Conservation (phyloP, 2,329 filamentous ascomycete genomes). For the Penicillium sp. region DNA sequence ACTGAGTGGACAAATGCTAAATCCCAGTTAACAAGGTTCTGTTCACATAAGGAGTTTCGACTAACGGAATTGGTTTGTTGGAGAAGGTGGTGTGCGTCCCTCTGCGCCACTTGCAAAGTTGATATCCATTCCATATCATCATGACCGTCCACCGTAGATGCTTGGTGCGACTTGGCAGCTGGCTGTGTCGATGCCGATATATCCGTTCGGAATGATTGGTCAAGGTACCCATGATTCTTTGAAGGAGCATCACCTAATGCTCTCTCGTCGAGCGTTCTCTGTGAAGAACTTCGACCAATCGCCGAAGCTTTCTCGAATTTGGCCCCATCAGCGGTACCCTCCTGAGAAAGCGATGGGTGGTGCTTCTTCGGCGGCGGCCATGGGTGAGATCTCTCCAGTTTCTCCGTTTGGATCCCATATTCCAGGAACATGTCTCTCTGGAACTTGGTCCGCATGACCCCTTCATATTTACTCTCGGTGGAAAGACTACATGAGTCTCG, state of each 20-base stretch:
- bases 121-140: constrained; percentile 21
- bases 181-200: background rate
- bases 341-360: background rate
- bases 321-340: background rate
- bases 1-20: constrained; percentile 46
- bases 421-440: constrained; percentile 24
- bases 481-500: constrained; percentile 5
- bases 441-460: constrained; percentile 19
- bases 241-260: background rate
- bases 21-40: background rate
- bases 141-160: background rate
- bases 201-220: background rate
- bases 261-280: constrained; percentile 5
- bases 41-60: background rate
- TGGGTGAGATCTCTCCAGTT: background rate
- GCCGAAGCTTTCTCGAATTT: background rate
- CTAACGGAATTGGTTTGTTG: constrained; percentile 33
- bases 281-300: constrained; percentile 1
- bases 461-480: constrained; percentile 1
- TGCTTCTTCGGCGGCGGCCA: background rate
- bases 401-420: constrained; percentile 19
- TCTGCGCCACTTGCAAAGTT: constrained; percentile 20
- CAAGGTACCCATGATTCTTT: background rate
- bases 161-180: background rate
- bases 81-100: constrained; percentile 27